Evolutionary conservation across 2,329 filamentous ascomycete species (phyloP).

Genomic region (Talaromyces funiculosus): DNA sequence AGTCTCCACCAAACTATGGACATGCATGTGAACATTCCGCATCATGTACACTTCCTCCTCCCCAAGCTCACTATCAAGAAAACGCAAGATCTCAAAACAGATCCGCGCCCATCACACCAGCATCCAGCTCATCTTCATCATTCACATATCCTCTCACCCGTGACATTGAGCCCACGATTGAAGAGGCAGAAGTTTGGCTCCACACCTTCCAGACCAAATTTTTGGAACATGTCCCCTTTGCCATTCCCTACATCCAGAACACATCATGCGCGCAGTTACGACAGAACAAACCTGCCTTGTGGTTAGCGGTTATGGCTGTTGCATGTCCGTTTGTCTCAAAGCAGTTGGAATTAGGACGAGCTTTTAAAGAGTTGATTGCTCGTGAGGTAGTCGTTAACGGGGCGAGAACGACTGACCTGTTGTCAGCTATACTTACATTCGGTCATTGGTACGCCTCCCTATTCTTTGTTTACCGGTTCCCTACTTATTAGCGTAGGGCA

Average conservation of each 20-base stretch:
- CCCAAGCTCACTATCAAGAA: neutral
- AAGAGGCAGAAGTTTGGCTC: conserved; percentile 39
- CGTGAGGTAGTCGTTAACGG: conserved; percentile 45
- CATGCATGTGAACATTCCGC: neutral
- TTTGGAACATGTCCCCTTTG: conserved; percentile 43
- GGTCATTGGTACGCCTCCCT: conserved; percentile 41
- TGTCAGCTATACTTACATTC: conserved; percentile 47
- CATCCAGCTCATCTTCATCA: neutral
- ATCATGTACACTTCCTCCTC: neutral
- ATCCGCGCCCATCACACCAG: conserved; percentile 2
- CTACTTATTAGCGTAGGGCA: neutral
- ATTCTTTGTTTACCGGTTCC: neutral
- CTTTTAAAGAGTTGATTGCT: conserved; percentile 42
- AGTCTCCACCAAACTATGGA: neutral
- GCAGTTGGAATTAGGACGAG: conserved; percentile 38
- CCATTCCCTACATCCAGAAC: conserved; percentile 36
- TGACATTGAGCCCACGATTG: conserved; percentile 19
- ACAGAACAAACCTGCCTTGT: conserved; percentile 45
- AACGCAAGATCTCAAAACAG: neutral
- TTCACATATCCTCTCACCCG: conserved; percentile 4
- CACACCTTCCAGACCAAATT: conserved; percentile 39
- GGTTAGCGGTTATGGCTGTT: conserved; percentile 46
- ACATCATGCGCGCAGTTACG: conserved; percentile 36
- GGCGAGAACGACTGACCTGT: conserved; percentile 49
- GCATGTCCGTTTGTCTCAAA: conserved; percentile 40